Percentiles rank a stretch among this genome's conserved stretches.
These are phyloP conservation scores for Pseudonectria buxi DNA, from an alignment of 2,329 filamentous ascomycete species.

Conservation along the genomic window DNA sequence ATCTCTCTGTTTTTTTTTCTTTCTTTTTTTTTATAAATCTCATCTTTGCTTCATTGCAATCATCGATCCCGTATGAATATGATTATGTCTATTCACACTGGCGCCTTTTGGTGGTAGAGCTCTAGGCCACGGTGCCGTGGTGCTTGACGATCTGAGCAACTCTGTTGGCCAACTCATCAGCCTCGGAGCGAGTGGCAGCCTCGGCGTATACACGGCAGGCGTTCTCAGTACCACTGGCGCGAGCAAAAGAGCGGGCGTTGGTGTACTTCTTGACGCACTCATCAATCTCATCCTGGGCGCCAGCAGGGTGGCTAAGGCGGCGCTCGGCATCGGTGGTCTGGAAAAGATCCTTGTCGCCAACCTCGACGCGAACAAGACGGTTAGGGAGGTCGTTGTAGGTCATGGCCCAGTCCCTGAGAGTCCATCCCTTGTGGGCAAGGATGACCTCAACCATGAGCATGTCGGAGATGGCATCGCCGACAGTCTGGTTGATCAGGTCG, in stretches of 20 bases:
- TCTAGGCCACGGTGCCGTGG: constrained; percentile 25
- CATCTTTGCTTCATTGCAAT: neutral
- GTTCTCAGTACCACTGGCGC: constrained; percentile 92
- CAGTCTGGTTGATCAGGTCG: constrained; percentile 95
- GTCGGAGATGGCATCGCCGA: constrained; percentile 92
- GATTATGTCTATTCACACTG: too few relatives aligned
- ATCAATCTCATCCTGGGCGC: constrained; percentile 82
- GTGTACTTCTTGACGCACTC: constrained; percentile 83
- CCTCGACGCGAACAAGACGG: constrained; percentile 87
- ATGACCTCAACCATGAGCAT: constrained; percentile 95
- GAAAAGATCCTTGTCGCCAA: constrained; percentile 82
- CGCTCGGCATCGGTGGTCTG: constrained; percentile 89
- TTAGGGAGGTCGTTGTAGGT: constrained; percentile 95
- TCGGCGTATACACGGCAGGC: constrained; percentile 95
- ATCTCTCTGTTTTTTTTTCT: neutral
- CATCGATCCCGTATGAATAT: neutral
- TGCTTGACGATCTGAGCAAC: constrained; percentile 70
- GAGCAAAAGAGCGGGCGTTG: constrained; percentile 81
- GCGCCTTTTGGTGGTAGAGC: too few relatives aligned
- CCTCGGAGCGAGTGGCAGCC: constrained; percentile 80
- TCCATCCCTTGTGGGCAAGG: constrained; percentile 90
- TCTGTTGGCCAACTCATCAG: constrained; percentile 81
- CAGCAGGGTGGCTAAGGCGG: constrained; percentile 69
- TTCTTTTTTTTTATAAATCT: neutral
- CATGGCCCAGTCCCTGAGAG: constrained; percentile 80